Base-by-base conservation (phyloP, 805 yeast genomes). In the Isabelozyma rhagii region DNA sequence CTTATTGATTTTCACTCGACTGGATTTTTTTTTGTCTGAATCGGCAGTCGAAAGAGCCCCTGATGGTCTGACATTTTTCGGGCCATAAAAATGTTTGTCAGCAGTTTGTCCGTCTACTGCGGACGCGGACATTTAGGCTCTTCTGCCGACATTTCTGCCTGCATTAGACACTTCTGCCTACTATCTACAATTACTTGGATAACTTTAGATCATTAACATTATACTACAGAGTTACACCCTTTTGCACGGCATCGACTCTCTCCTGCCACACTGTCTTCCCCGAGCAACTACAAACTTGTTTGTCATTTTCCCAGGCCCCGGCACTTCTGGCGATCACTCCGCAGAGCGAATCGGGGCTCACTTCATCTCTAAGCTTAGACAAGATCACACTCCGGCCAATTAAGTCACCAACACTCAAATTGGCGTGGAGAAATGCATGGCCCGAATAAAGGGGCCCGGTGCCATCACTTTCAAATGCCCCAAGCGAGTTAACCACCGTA, bases 261-360 rank as follows among this genome's bases (percentile, higher is more conserved):
- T 93, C 99, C 64, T 94, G 91, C 98, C 99, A 93, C 25, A 93
- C 82, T 0, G 97, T 89, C 75, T 91, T 90, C 14, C 99, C 99
- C 13, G 93, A 84, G 67, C 98, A 94, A 34, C 93, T 85, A 68
- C 99, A 93, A 2, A 93, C 96, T 51, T 84, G 84, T 69, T 93
- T 93, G 57, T 87, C 89, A 68, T 94, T 94, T 63, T 93, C 96
- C 97, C 98, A 94, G 25, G 84, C 88, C 13, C 99, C 99, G 1
- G 99, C 98, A 59, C 96, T 87, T 61, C 98, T 80, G 0, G 98
- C 98, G 62, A 94, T 82, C 21, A 93, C 96, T 29, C 99, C 98
- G 45, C 84, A 85, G 8, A 88, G 68, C 2, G 80, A 74, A 41
- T 75, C 75, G 5, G 68, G 49, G 13, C 75, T 63, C 14, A 78